Conservation (phyloP, 345 rosid genomes). For the Euclidium syriacum region DNA sequence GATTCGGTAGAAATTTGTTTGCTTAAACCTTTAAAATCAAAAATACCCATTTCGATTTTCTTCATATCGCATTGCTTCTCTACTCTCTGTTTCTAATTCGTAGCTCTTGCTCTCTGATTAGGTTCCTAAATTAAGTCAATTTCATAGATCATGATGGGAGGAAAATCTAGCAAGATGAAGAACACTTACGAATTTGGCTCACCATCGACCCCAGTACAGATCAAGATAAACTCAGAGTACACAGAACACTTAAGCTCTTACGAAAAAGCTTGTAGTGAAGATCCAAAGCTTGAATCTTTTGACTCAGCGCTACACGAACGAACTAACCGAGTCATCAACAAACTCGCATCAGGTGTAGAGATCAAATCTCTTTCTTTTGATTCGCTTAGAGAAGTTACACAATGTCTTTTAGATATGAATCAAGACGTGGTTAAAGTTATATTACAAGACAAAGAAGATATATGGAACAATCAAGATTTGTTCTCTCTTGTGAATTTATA, state of each 20-base stretch:
- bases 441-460: constrained; percentile 57
- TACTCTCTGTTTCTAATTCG: not conserved
- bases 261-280: constrained; percentile 65
- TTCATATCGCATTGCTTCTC: not conserved
- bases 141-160: constrained; percentile 41
- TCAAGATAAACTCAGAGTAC: constrained; percentile 34
- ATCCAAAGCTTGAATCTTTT: constrained; percentile 64
- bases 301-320: constrained; percentile 58
- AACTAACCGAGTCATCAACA: constrained; percentile 51
- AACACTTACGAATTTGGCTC: constrained; percentile 6
- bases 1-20: constrained; percentile 1
- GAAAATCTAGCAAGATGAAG: constrained; percentile 32
- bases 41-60: not conserved
- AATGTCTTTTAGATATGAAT: constrained; percentile 69
- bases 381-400: constrained; percentile 69
- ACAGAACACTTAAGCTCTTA: constrained; percentile 51
- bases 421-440: constrained; percentile 77
- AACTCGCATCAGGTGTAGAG: constrained; percentile 54
- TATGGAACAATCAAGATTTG: constrained; percentile 65
- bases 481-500: constrained; percentile 62
- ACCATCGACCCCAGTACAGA: constrained; percentile 31
- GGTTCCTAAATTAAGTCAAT: not conserved
- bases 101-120: constrained; percentile 9
- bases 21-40: constrained; percentile 13
- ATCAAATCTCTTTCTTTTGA: constrained; percentile 57